Conservation (phyloP, 257 asterid genomes). For the Petrea volubilis region DNA sequence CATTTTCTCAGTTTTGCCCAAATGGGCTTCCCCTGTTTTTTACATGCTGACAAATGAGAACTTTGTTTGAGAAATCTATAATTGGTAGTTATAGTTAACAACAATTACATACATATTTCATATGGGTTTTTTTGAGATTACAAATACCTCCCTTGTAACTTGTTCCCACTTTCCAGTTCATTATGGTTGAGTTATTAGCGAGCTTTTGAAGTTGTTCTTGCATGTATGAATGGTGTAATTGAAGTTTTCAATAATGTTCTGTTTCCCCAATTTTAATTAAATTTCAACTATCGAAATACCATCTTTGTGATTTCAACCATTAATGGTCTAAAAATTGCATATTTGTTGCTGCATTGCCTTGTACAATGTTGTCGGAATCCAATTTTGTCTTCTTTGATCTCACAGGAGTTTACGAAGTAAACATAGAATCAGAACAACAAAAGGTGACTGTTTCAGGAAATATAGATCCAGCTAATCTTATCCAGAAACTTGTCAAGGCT, state of each 20-base stretch:
- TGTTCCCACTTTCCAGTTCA: no score
- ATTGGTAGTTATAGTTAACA: not conserved
- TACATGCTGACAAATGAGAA: no score
- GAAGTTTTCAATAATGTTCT: no score
- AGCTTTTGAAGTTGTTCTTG: no score
- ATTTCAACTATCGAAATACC: no score
- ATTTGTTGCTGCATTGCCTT: not conserved
- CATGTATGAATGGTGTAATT: no score
- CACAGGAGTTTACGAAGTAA: conserved; percentile 77
- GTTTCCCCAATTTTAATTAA: no score
- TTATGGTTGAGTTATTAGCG: no score
- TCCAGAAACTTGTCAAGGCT: conserved; percentile 54
- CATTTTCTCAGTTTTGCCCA: not conserved
- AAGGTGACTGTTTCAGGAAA: conserved; percentile 66
- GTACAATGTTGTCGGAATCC: not conserved
- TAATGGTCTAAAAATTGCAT: not conserved
- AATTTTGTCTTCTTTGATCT: not conserved
- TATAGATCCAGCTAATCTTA: conserved; percentile 47
- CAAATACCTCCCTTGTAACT: no score
- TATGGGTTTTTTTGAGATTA: no score
- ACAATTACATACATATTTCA: no score
- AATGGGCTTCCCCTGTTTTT: not conserved
- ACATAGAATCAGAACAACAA: conserved; percentile 60
- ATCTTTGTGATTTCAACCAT: no score
- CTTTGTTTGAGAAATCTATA: not conserved